Conservation (phyloP, 2,329 filamentous ascomycete species). For the Ambrosiella xylebori region DNA sequence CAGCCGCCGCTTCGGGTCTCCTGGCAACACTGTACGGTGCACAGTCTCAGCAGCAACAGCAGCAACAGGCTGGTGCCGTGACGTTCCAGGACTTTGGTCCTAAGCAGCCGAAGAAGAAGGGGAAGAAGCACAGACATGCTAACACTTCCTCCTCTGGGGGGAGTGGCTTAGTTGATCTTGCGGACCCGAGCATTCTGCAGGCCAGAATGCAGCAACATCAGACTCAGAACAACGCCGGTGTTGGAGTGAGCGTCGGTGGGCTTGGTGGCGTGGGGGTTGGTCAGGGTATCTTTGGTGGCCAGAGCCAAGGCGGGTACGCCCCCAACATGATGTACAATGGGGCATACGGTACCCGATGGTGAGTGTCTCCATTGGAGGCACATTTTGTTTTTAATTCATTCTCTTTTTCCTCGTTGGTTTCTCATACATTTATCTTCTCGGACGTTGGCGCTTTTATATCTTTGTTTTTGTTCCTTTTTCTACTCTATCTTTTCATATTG, state of each 20-base stretch:
- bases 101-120: conserved; percentile 99
- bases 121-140: conserved; percentile 99
- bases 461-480: conserved; percentile 15
- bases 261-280: conserved; percentile 28
- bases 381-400: conserved; percentile 13
- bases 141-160: conserved; percentile 99
- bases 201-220: conserved; percentile 77
- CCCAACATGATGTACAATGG: conserved; percentile 58
- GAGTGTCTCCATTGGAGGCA: neutral
- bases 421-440: conserved; percentile 14
- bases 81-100: conserved; percentile 71
- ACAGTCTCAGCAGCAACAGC: conserved; percentile 27
- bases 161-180: conserved; percentile 99
- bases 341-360: conserved; percentile 11
- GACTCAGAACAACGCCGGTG: conserved; percentile 63
- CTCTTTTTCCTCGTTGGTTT: conserved; percentile 15
- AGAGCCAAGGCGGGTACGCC: conserved; percentile 90
- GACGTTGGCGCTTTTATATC: conserved; percentile 14
- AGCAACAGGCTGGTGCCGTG: conserved; percentile 19
- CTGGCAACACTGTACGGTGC: conserved; percentile 81
- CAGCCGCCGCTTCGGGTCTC: conserved; percentile 79
- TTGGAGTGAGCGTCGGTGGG: conserved; percentile 11
- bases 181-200: conserved; percentile 98
- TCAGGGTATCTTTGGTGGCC: conserved; percentile 68
- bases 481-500: conserved; percentile 5